These are phyloP conservation scores for Lathyrus oleraceus DNA, from an alignment of 306 rosid species.

Conservation along the genomic window DNA sequence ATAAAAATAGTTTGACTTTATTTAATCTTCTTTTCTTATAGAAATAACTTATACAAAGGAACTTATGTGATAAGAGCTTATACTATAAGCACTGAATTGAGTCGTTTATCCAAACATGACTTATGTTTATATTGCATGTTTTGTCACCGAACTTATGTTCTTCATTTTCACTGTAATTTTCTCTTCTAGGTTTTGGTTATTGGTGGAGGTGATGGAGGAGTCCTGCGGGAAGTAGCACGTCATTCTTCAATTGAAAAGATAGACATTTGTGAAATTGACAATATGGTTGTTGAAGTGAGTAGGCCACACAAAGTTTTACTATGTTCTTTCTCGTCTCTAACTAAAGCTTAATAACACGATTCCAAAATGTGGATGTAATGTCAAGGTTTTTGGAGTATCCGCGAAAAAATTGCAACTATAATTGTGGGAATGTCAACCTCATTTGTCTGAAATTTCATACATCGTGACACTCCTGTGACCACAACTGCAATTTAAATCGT, in stretches of 20 bases:
- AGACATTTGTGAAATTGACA: conserved; percentile 97
- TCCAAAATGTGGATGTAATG: background rate
- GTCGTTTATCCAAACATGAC: background rate
- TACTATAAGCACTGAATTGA: background rate
- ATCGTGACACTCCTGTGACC: background rate
- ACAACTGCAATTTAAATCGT: background rate
- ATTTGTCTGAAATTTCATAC: background rate
- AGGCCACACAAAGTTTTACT: conserved; percentile 8
- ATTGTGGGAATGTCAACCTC: background rate
- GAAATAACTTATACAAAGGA: background rate
- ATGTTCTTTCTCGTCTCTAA: conserved; percentile 12
- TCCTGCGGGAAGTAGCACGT: conserved; percentile 86
- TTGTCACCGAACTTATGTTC: conserved; percentile 2
- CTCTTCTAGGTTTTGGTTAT: conserved; percentile 80
- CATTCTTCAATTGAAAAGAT: conserved; percentile 85
- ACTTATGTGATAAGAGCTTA: background rate
- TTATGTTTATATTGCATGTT: conserved; percentile 8
- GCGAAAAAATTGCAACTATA: background rate
- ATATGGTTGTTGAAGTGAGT: conserved; percentile 95
- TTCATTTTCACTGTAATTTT: conserved; percentile 20
- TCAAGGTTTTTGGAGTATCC: background rate
- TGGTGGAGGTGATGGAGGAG: conserved; percentile 99
- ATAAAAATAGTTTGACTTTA: background rate
- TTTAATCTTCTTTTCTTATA: background rate
- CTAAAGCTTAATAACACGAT: background rate